phyloP scores from a whole-genome alignment of 345 rosid species.

The Viola odorata region DNA sequence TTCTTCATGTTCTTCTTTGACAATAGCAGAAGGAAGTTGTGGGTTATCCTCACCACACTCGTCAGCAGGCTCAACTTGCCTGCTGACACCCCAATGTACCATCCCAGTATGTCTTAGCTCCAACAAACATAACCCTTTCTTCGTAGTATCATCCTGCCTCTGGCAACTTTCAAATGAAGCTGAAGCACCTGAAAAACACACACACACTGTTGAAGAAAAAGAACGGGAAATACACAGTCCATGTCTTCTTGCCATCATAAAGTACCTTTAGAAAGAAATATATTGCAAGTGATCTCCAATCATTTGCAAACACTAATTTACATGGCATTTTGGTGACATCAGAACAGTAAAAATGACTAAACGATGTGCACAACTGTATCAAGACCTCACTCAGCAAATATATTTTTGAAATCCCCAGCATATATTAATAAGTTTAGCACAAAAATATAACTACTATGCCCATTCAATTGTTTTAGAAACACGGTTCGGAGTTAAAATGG shows the following conservation, averaged over 20 bases:
- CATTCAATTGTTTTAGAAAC: neutral
- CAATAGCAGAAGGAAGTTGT: conserved; percentile 19
- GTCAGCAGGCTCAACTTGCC: conserved; percentile 18
- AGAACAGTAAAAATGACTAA: neutral
- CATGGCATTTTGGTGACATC: neutral
- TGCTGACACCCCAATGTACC: conserved; percentile 37
- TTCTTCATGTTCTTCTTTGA: conserved; percentile 24
- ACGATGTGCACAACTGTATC: neutral
- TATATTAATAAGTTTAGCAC: neutral
- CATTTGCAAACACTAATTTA: neutral
- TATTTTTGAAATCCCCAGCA: neutral
- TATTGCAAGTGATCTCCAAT: neutral
- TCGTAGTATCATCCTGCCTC: conserved; percentile 27
- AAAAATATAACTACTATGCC: too few relatives aligned
- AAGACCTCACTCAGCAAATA: neutral
- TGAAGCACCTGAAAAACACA: conserved; percentile 10
- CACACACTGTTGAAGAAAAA: neutral
- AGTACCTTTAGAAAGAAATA: neutral
- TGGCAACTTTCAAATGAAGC: conserved; percentile 1
- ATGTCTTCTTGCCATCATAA: neutral
- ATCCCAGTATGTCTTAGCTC: conserved; percentile 35
- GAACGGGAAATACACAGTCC: neutral
- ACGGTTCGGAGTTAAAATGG: neutral
- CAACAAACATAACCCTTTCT: conserved; percentile 35
- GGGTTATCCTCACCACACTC: conserved; percentile 16